These are phyloP conservation scores for Poa annua DNA, from an alignment of 176 grass and related monocot species.

Conservation along the genomic window DNA sequence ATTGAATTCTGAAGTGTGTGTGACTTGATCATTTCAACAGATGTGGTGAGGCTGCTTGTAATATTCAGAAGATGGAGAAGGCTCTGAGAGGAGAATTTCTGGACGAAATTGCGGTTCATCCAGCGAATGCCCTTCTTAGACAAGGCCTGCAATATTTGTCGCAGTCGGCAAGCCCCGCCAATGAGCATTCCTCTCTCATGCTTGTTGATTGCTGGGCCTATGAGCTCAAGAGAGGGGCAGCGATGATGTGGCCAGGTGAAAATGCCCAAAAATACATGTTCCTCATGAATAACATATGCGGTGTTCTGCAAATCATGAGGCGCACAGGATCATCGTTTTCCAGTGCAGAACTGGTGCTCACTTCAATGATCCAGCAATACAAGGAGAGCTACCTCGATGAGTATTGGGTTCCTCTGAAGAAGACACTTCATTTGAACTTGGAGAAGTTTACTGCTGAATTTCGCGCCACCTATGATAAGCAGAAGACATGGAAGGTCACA, in stretches of 20 bases:
- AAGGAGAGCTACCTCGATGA: background rate
- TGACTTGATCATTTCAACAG: too few species aligned
- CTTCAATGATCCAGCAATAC: background rate
- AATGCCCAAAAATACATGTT: background rate
- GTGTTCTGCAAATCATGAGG: background rate
- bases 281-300: background rate
- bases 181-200: too few species aligned
- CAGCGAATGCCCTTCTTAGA: too few species aligned
- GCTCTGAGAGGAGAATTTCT: too few species aligned
- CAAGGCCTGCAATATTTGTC: too few species aligned
- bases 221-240: background rate
- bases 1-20: too few species aligned
- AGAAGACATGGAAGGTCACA: slow-evolving; percentile 9
- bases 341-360: background rate
- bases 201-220: background rate
- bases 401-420: background rate
- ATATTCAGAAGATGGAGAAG: too few species aligned
- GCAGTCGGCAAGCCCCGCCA: too few species aligned
- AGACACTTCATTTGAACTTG: background rate
- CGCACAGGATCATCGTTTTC: background rate
- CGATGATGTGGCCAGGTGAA: background rate
- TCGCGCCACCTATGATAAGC: background rate
- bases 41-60: too few species aligned
- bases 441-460: background rate
- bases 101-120: too few species aligned